Conservation (phyloP, 108 stramenopile species). For the Cyclotella choctawhatcheeana region DNA sequence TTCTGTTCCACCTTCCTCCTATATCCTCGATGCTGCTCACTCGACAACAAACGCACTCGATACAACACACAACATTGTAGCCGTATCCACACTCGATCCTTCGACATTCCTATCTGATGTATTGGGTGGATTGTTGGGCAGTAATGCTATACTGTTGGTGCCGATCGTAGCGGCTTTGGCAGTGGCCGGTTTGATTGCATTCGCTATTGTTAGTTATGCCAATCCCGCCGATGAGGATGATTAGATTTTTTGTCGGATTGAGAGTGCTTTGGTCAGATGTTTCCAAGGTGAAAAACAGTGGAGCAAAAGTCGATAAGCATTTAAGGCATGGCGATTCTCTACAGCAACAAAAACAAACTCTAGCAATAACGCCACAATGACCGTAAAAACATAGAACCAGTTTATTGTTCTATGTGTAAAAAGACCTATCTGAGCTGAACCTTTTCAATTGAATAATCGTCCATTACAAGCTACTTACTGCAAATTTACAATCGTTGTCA, state of each 20-base stretch:
- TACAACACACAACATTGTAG: slow-evolving; percentile 8
- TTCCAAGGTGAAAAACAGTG: too few relatives aligned
- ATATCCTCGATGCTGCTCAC: neutral
- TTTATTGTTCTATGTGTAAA: too few relatives aligned
- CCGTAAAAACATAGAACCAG: too few relatives aligned
- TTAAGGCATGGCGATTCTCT: too few relatives aligned
- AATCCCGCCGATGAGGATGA: slow-evolving; percentile 76
- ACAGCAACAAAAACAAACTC: too few relatives aligned
- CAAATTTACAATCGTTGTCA: too few relatives aligned
- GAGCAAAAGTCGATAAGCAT: too few relatives aligned
- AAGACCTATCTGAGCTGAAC: too few relatives aligned
- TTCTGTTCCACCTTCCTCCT: neutral
- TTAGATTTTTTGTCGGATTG: neutral
- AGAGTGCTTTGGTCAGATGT: neutral
- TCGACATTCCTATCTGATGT: slow-evolving; percentile 71
- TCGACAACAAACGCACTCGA: slow-evolving; percentile 2
- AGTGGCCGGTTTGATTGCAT: slow-evolving; percentile 70
- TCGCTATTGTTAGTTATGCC: slow-evolving; percentile 73
- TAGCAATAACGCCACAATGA: too few relatives aligned
- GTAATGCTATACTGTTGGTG: slow-evolving; percentile 70
- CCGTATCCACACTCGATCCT: slow-evolving; percentile 77
- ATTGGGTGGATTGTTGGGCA: slow-evolving; percentile 65
- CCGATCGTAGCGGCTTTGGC: slow-evolving; percentile 79
- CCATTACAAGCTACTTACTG: too few relatives aligned
- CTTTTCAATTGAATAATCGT: too few relatives aligned